Evolutionary conservation across 2,329 filamentous ascomycete genomes (phyloP), one percentile per base, ranked within the genome.

Genomic region (Fusarium sp.): DNA sequence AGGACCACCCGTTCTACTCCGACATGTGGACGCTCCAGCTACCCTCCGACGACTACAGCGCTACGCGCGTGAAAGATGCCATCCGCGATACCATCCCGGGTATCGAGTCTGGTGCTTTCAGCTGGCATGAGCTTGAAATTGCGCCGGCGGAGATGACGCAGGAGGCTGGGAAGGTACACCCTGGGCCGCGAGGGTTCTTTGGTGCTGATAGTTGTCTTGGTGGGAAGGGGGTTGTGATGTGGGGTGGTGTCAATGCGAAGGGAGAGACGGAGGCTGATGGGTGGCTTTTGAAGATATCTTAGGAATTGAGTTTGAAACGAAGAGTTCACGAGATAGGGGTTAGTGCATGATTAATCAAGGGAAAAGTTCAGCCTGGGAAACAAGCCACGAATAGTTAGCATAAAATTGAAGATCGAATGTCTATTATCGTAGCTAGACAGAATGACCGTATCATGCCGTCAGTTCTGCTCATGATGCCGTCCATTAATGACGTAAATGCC

Each of bases 221-320:
- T 38, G 68, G 68, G 0, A 71, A 34, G 21, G 56, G 68, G 0
- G 55, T 67, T 9, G 20, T 70, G 7, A 24, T 70, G 15, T 70
- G 68, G 68, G 68, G 68, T 32, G 68, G 68, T 7, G n/a, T 70
- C 3, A 70, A 70, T 26, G 61, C 68, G 1, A 70, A 70, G 36
- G 68, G 65, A 2, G 68, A 70, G 50, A 70, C 54, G 7, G 68
- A 70, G 42, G 61, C 61, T 20, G 68, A 70, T 34, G 68, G 68
- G 1, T 70, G 68, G 68, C 19, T 70, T 11, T 30, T 70, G 47
- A 68, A 60, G 62, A 24, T 69, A 32, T 59, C 53, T 10, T 69
- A 47, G 8, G 8, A 48, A 4, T 26, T 14, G 15, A 19, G 1
- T 1, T 21, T 23, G 4, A 32, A 12, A 15, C 7, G 8, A 44